These are phyloP conservation scores for Tarenaya hassleriana DNA, from an alignment of 345 rosid genomes.

Conservation along the genomic window DNA sequence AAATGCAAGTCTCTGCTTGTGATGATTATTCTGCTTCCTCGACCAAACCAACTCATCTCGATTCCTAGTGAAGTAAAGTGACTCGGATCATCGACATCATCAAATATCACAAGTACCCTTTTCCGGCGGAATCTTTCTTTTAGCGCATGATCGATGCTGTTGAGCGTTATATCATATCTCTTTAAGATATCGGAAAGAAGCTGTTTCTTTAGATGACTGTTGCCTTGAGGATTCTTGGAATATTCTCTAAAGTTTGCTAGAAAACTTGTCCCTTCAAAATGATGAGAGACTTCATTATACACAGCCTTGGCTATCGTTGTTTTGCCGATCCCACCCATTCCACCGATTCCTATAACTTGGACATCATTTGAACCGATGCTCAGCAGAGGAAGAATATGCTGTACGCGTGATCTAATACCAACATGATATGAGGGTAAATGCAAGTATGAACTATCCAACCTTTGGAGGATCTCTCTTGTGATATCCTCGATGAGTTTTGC, in stretches of 20 bases:
- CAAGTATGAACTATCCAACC: background rate
- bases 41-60: conserved; percentile 5
- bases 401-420: background rate
- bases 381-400: accelerated
- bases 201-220: conserved; percentile 12
- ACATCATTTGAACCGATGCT: conserved; percentile 10
- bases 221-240: conserved; percentile 9
- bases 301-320: conserved; percentile 14
- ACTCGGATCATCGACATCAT: background rate
- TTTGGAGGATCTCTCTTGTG: background rate
- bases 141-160: conserved; percentile 2
- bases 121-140: background rate
- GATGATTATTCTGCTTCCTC: conserved; percentile 18
- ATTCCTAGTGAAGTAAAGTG: background rate
- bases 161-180: background rate
- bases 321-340: conserved; percentile 15
- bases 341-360: conserved; percentile 29
- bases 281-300: conserved; percentile 19
- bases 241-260: conserved; percentile 27
- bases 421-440: background rate
- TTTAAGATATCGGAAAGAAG: conserved; percentile 27
- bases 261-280: conserved; percentile 28
- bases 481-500: background rate
- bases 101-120: conserved; percentile 15
- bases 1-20: conserved; percentile 1